phyloP scores from a whole-genome alignment of 768 basidiomycete genomes.

The Trametes coccinea region DNA sequence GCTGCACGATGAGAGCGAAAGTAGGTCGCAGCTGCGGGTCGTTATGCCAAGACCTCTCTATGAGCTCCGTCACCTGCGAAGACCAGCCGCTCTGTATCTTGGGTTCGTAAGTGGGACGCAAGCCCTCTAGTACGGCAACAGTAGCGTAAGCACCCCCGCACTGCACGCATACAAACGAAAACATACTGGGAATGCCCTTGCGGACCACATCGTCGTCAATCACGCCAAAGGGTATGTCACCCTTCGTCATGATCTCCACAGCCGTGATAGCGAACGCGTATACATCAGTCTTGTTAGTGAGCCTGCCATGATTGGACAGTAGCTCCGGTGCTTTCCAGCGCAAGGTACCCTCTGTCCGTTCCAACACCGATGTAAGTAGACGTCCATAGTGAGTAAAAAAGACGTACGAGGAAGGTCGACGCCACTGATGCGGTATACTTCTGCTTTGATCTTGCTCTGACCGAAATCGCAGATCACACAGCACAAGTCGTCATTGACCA shows the following conservation, averaged over 20 bases:
- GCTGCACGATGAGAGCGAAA: too few species aligned
- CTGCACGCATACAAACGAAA: too few species aligned
- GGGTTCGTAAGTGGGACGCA: too few species aligned
- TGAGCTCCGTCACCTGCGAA: too few species aligned
- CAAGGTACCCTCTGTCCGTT: constrained; percentile 57
- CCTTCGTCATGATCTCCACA: constrained; percentile 37
- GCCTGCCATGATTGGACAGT: constrained; percentile 33
- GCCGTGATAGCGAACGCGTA: constrained; percentile 43
- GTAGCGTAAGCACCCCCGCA: too few species aligned
- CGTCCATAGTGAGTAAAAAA: too few species aligned
- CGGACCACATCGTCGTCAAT: constrained; percentile 34
- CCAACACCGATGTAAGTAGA: too few species aligned
- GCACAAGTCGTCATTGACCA: constrained; percentile 63
- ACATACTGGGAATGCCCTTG: too few species aligned
- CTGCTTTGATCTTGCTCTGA: constrained; percentile 76
- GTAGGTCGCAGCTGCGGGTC: too few species aligned
- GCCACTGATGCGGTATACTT: constrained; percentile 63
- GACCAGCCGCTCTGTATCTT: too few species aligned
- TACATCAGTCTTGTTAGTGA: constrained; percentile 38
- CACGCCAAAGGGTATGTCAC: constrained; percentile 34
- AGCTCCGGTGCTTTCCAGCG: constrained; percentile 46
- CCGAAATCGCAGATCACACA: constrained; percentile 85
- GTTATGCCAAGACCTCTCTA: too few species aligned
- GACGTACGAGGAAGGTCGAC: constrained; percentile 34
- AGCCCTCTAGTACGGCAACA: too few species aligned